A percentile compares a stretch with the other conserved stretches of the same genome.
These are phyloP conservation scores for Penicillium longicatenatum DNA, from an alignment of 495 filamentous ascomycete genomes.

Conservation along the genomic window DNA sequence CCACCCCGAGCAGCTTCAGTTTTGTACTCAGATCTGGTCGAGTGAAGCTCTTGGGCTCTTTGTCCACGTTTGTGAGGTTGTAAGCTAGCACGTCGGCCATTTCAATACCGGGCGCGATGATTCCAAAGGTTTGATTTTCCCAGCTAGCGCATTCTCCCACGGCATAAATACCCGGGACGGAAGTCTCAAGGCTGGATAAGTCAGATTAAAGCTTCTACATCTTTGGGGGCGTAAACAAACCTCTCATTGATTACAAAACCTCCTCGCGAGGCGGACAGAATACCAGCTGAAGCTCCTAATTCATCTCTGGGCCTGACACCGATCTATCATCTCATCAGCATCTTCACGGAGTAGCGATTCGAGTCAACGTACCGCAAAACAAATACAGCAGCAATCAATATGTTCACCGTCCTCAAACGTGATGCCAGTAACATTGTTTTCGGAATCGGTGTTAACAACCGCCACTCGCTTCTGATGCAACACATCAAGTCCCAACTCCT, in stretches of 20 bases:
- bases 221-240: slow-evolving; percentile 19
- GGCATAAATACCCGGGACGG: slow-evolving; percentile 75
- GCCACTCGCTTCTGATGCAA: slow-evolving; percentile 77
- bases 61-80: slow-evolving; percentile 85
- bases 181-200: slow-evolving; percentile 66
- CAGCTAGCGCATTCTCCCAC: slow-evolving; percentile 95
- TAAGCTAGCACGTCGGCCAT: slow-evolving; percentile 97
- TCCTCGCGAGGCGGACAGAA: slow-evolving; percentile 73
- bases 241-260: slow-evolving; percentile 75
- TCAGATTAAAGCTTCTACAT: not conserved
- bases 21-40: slow-evolving; percentile 92
- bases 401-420: slow-evolving; percentile 82
- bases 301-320: slow-evolving; percentile 86
- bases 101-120: slow-evolving; percentile 92
- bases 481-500: slow-evolving; percentile 80
- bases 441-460: slow-evolving; percentile 66
- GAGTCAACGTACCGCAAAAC: slow-evolving; percentile 69
- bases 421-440: slow-evolving; percentile 72
- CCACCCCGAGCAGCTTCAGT: slow-evolving; percentile 88
- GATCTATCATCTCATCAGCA: slow-evolving; percentile 47
- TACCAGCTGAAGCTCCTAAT: slow-evolving; percentile 68
- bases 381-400: slow-evolving; percentile 81
- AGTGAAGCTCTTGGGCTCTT: slow-evolving; percentile 72
- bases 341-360: not conserved
- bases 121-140: slow-evolving; percentile 89